Percentiles rank a stretch among this genome's conserved stretches.
Conservation (phyloP, 306 rosid genomes). For the Prunus padus region DNA sequence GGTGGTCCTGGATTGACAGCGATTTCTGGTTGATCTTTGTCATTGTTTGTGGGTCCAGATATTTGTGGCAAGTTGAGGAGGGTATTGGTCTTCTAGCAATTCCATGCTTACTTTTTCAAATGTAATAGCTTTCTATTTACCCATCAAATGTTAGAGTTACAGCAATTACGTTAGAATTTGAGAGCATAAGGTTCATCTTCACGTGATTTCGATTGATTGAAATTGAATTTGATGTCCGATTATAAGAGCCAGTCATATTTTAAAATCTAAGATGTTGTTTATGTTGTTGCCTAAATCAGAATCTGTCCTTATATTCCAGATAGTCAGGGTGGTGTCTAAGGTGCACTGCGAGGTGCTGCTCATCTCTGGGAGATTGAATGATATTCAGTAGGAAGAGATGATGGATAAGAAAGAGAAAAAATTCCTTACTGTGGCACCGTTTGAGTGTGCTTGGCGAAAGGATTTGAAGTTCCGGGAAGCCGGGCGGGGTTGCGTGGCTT, state of each 20-base stretch:
- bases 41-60: conserved; percentile 14
- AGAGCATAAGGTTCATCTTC: not conserved
- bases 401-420: conserved; percentile 60
- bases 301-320: conserved; percentile 5
- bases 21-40: conserved; percentile 21
- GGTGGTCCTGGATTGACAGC: conserved; percentile 34
- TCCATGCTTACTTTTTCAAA: conserved; percentile 25
- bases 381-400: conserved; percentile 19
- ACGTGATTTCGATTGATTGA: not conserved
- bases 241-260: not conserved
- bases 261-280: not conserved
- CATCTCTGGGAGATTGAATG: not conserved
- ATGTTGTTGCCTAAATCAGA: conserved; percentile 1
- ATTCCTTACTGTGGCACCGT: conserved; percentile 79
- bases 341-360: not conserved
- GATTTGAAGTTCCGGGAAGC: conserved; percentile 85
- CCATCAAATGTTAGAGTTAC: not conserved
- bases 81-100: conserved; percentile 22
- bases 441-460: conserved; percentile 88
- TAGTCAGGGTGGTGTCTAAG: conserved; percentile 14
- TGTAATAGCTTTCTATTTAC: not conserved
- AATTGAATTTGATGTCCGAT: not conserved
- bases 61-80: conserved; percentile 21
- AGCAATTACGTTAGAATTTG: not conserved
- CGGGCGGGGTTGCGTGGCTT: conserved; percentile 88